Evolutionary conservation across 2,329 filamentous ascomycete genomes (phyloP), one percentile per base, ranked within the genome.

Genomic region (Cryoendolithus antarcticus): DNA sequence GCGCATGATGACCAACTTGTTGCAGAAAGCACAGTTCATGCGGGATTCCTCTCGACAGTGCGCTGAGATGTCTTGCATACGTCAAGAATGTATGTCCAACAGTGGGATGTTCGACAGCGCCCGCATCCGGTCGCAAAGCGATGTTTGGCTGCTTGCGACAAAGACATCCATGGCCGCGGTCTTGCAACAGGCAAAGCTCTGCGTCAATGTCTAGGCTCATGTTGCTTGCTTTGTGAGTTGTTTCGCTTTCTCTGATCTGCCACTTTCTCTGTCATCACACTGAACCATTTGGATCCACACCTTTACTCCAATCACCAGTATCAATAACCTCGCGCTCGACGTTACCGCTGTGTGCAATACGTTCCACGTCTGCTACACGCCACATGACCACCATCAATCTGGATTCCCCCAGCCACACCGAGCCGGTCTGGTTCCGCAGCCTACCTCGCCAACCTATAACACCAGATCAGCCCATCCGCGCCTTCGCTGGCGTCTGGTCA

Each of bases 391-490:
- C 19, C 19, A 21, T 31, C 48, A 52, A 39, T 13, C 53, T 56
- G 53, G 52, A 57, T 51, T 46, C 45, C 7, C 38, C 48, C 40
- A 45, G 50, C 19, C 3, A 21, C 19, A 21, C 19, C 35, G 52
- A 51, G 28, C 53, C 54, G 32, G 54, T 56, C 21, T 56, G 54
- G 52, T 54, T 50, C 34, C 51, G 54, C 33, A 48, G 43, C 15
- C 37, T 53, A 8, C 48, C 50, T 34, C 45, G 41, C n/a, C 37
- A 41, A 2, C 48, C 47, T 28, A 31, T 35, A n/a, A 50, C 45
- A 30, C 44, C 45, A 35, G 32, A 39, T n/a, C 38, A 39, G 38
- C 34, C 38, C 5, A 30, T 40, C 27, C 38, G 34, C 9, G 29
- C 38, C 24, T 40, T 40, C 12, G 38, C 38, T 8, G 38, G 38